A percentile compares a stretch with the other conserved stretches of the same genome.
phyloP scores from a whole-genome alignment of 371 early-diverging fungal species.

The Haplosporangium sp. region DNA sequence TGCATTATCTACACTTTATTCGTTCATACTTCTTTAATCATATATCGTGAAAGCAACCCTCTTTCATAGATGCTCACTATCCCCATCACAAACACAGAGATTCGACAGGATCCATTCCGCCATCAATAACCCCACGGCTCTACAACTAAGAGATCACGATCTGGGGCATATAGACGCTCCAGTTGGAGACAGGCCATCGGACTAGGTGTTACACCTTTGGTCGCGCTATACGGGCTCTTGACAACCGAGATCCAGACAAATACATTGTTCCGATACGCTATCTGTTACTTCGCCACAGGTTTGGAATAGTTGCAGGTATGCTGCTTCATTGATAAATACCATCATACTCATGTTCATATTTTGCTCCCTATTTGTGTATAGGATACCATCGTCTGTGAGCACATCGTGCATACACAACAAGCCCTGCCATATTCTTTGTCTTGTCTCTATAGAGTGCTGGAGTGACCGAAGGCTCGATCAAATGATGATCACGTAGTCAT shows the following conservation, averaged over 20 bases:
- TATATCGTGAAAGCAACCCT: constrained; percentile 13
- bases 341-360: background rate
- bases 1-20: too few relatives aligned
- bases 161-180: constrained; percentile 58
- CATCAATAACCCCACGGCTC: constrained; percentile 54
- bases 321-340: background rate
- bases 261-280: constrained; percentile 77
- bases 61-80: constrained; percentile 18
- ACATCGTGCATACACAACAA: constrained; percentile 79
- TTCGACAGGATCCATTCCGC: constrained; percentile 16
- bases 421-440: constrained; percentile 61
- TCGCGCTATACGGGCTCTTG: constrained; percentile 80
- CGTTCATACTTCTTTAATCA: too few relatives aligned
- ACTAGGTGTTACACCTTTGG: constrained; percentile 76
- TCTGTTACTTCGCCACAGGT: constrained; percentile 86
- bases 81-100: constrained; percentile 17
- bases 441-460: constrained; percentile 74
- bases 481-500: constrained; percentile 88
- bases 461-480: constrained; percentile 83
- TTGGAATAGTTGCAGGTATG: constrained; percentile 90
- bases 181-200: constrained; percentile 86
- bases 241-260: constrained; percentile 71
- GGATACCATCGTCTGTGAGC: constrained; percentile 84
- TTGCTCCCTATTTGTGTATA: background rate
- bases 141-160: constrained; percentile 60